Percentiles rank a stretch among this genome's conserved stretches.
Evolutionary conservation across 345 rosid species (phyloP).

Genomic region (Euphorbia peplus): DNA sequence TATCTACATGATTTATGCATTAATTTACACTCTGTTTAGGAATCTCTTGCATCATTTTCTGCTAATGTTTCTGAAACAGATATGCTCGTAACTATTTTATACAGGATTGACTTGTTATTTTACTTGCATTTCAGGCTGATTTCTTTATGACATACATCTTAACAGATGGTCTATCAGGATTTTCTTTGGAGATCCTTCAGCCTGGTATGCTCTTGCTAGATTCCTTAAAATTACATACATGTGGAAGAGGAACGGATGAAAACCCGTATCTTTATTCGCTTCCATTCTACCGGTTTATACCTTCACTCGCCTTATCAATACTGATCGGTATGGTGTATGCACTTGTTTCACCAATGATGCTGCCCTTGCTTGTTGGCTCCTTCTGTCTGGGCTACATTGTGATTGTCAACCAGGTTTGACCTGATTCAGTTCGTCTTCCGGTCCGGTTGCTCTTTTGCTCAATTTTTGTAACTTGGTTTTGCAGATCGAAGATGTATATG

Average conservation of each 20-base stretch:
- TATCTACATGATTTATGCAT: neutral
- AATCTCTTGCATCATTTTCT: neutral
- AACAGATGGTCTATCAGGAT: slow-evolving; percentile 80
- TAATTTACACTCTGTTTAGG: neutral
- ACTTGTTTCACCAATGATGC: slow-evolving; percentile 71
- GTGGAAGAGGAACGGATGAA: slow-evolving; percentile 49
- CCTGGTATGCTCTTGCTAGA: slow-evolving; percentile 63
- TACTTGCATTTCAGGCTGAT: slow-evolving; percentile 53
- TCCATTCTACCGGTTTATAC: slow-evolving; percentile 73
- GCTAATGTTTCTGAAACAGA: neutral
- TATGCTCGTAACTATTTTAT: neutral
- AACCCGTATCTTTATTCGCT: slow-evolving; percentile 68
- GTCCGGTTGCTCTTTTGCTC: too few species aligned
- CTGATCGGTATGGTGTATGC: slow-evolving; percentile 84
- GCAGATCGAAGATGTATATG: slow-evolving; percentile 82
- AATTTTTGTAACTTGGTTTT: neutral
- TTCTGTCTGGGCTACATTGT: slow-evolving; percentile 78
- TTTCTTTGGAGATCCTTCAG: slow-evolving; percentile 82
- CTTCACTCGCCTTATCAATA: slow-evolving; percentile 62
- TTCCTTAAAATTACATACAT: slow-evolving; percentile 41
- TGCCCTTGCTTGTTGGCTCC: slow-evolving; percentile 77
- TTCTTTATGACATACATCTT: slow-evolving; percentile 85
- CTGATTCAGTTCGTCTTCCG: neutral
- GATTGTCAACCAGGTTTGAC: slow-evolving; percentile 69
- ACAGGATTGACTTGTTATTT: slow-evolving; percentile 8